Base-by-base conservation (phyloP, 768 basidiomycete species). In the Lentinus tigrinus region DNA sequence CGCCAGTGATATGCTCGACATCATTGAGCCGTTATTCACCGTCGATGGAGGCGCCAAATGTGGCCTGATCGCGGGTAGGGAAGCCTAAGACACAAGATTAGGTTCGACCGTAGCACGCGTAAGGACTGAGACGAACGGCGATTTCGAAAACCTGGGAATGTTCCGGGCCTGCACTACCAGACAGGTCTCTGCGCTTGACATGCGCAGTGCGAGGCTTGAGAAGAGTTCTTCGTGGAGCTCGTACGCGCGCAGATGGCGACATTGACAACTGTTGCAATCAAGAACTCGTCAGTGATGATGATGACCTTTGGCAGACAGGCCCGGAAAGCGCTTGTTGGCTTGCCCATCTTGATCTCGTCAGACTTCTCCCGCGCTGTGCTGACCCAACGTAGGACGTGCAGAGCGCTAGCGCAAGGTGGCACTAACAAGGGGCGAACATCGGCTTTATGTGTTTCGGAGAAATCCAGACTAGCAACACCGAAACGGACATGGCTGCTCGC, bases 341-440 rank as follows among this genome's bases (percentile, higher is more conserved):
- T 10, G 14, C 11, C n/a, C 49, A 31, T 37, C 19, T 37, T 28
- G n/a, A 50, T 50, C 49, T 50, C n/a, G 49, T 50, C 34, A 50
- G 36, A 46, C 52, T 58, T 58, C 57, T 58, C 52, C 57, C 52
- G 57, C 57, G 37, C 42, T 48, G n/a, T n/a, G n/a, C n/a, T n/a
- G n/a, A n/a, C 34, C 52, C 52, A 44, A 49, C 38, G 49, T 36
- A 36, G 21, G 36, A 2, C 27, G 28, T 6, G 21, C 21, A 28
- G 7, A 43, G 17, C 4, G 16, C 26, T 14, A 31, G 11, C 28
- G 13, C 27, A 36, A 13, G 28, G 14, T 31, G 6, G 31, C 31
- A 31, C 6, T 6, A 7, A 31, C 10, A 27, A 44, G n/a, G 42
- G 52, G 23, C 44, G 46, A 39, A 47, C 36, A 28, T 34, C 23